A percentile compares a stretch with the other conserved stretches of the same genome.
These are phyloP conservation scores for Hypoxylon sp. DNA, from an alignment of 2,329 filamentous ascomycete species.

Conservation along the genomic window DNA sequence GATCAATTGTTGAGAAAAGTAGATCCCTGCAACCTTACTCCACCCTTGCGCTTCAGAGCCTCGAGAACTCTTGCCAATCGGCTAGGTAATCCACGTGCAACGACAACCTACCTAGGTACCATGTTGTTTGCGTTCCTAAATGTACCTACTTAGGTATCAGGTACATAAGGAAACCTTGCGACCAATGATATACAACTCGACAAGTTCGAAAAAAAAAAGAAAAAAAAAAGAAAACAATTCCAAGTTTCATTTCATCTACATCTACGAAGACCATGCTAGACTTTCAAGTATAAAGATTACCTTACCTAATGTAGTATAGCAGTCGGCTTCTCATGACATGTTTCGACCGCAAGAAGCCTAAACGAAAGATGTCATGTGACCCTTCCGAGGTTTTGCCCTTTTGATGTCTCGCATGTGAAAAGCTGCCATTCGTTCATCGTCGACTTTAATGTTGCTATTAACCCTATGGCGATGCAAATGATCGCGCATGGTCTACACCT, in stretches of 20 bases:
- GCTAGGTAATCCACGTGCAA: conserved; percentile 36
- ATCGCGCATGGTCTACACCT: background rate
- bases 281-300: no score
- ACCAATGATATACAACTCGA: no score
- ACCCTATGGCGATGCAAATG: background rate
- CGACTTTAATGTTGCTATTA: no score
- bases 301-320: background rate
- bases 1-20: conserved; percentile 43
- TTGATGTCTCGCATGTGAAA: conserved; percentile 6
- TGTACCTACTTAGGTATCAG: background rate
- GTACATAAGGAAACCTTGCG: no score
- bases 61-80: conserved; percentile 32
- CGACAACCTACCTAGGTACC: conserved; percentile 13
- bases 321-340: background rate
- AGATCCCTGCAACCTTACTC: conserved; percentile 38
- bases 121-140: background rate
- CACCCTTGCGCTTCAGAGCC: conserved; percentile 2
- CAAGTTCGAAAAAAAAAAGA: no score
- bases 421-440: background rate
- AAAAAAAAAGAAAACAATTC: no score
- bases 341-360: no score
- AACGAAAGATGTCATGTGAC: no score
- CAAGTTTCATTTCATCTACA: no score
- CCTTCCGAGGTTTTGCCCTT: conserved; percentile 4
- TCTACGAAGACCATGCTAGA: no score